phyloP scores from a whole-genome alignment of 2,329 filamentous ascomycete genomes.

The Leptodontidium sp. region DNA sequence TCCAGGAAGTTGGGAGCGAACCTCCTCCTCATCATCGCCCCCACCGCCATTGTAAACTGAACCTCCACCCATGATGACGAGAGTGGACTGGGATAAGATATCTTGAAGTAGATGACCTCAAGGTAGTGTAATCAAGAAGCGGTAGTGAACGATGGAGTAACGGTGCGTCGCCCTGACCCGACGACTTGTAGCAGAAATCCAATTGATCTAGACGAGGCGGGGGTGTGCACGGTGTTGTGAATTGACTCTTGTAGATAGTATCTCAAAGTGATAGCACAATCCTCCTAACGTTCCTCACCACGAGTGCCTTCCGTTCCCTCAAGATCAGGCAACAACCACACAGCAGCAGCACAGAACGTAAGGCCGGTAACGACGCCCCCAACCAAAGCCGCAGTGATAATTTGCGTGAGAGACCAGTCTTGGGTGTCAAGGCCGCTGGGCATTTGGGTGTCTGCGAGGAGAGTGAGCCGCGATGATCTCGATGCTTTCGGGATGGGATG shows the following conservation, averaged over 20 bases:
- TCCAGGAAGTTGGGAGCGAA: not conserved
- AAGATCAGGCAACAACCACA: conserved; percentile 9
- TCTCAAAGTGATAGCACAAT: conserved; percentile 1
- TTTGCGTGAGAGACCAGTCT: conserved; percentile 14
- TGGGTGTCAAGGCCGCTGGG: conserved; percentile 13
- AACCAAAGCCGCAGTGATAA: conserved; percentile 13
- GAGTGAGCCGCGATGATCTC: not conserved
- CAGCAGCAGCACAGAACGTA: conserved; percentile 15
- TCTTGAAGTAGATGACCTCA: not conserved
- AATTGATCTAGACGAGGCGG: not conserved
- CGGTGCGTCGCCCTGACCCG: not conserved
- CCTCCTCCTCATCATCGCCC: conserved; percentile 22
- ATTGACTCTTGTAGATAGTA: no score
- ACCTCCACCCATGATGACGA: conserved; percentile 14
- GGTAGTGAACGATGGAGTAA: not conserved
- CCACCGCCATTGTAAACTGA: conserved; percentile 16
- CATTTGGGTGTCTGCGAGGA: conserved; percentile 3
- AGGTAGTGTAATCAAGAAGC: not conserved
- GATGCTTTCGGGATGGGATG: not conserved
- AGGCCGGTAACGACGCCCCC: conserved; percentile 17
- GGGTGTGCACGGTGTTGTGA: not conserved
- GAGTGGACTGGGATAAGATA: not conserved
- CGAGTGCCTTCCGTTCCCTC: not conserved
- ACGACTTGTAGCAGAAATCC: not conserved
- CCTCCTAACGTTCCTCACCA: not conserved